These are phyloP conservation scores for Globomyces pollinis-pini DNA, from an alignment of 192 early-diverging fungal genomes.

Conservation along the genomic window DNA sequence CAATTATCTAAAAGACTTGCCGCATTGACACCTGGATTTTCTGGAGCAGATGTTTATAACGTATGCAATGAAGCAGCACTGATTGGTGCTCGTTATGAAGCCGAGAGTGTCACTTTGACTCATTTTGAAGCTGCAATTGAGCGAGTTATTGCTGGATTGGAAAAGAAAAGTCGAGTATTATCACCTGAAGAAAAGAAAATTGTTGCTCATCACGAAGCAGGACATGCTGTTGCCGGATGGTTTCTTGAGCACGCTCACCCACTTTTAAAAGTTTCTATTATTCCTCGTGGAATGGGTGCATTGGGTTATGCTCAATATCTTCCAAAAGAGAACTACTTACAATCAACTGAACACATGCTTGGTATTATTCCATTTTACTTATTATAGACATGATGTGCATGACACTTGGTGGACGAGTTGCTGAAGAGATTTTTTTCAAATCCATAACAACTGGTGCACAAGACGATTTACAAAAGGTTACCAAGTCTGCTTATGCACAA, in stretches of 20 bases:
- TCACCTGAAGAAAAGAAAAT: constrained; percentile 98
- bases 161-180: constrained; percentile 93
- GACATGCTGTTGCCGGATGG: constrained; percentile 98
- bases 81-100: constrained; percentile 84
- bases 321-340: constrained; percentile 94
- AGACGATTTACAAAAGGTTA: constrained; percentile 98
- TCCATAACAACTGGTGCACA: constrained; percentile 92
- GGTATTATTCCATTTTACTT: too few relatives aligned
- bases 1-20: constrained; percentile 78
- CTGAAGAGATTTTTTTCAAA: constrained; percentile 90
- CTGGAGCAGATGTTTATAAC: constrained; percentile 95
- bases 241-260: constrained; percentile 94
- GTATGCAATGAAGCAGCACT: constrained; percentile 99
- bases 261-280: constrained; percentile 95
- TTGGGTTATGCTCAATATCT: constrained; percentile 99
- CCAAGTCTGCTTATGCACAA: constrained; percentile 94
- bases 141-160: constrained; percentile 94
- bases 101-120: constrained; percentile 66
- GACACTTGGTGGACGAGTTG: constrained; percentile 49
- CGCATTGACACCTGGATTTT: constrained; percentile 95
- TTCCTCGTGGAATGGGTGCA: constrained; percentile 90
- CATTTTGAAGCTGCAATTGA: constrained; percentile 99
- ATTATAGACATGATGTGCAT: constrained; percentile 75
- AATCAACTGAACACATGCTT: constrained; percentile 81
- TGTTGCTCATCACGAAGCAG: constrained; percentile 99